Evolutionary conservation across 1,284 basidiomycete genomes (phyloP), one percentile per base, ranked within the genome.

Genomic region (Peniophora sp.): DNA sequence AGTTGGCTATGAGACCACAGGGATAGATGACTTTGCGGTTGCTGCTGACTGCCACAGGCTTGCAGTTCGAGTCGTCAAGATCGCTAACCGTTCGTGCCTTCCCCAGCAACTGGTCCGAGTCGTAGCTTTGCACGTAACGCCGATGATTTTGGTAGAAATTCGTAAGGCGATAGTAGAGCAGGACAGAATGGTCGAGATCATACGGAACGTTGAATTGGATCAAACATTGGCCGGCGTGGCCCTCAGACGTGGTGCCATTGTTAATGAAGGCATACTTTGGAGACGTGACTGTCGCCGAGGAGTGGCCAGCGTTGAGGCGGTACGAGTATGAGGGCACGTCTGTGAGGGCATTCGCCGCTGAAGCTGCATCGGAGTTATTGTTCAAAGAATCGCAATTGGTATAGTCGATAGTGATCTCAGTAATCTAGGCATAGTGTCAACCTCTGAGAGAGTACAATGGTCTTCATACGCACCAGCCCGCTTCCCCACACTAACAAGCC

Each of bases 81-180:
- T 75, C 65, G n/a, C 55, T 64, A 2, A 70, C 60, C 52, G 68
- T 75, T 37, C 83, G 79, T 47, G 68, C 69, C 50, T 91, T 74
- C 51, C 95, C 96, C 60, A 83, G 81, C 45, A 99, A 78, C 69
- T 99, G 97, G 58, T 86, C 75, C 6, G 85, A 75, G 63, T 95
- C 82, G 50, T 93, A 71, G 64, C 91, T 96, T 74, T 96, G 92
- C 54, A 99, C 94, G 65, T 99, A 99, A 62, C 97, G 83, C 47
- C 97, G 85, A 67, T 99, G 97, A 68, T 99, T 99, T 76, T 99
- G 97, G 72, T 87, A 99, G 75, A 92, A 96, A 72, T 93, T 93
- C 52, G 88, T 90, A 66, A 96, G 82, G 70, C 93, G 92, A 80
- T 99, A 99, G 74, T 99, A 99, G 57, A 98, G 75, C 63, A 99